phyloP scores from a whole-genome alignment of 2,329 filamentous ascomycete species.

The Talaromyces sp. region DNA sequence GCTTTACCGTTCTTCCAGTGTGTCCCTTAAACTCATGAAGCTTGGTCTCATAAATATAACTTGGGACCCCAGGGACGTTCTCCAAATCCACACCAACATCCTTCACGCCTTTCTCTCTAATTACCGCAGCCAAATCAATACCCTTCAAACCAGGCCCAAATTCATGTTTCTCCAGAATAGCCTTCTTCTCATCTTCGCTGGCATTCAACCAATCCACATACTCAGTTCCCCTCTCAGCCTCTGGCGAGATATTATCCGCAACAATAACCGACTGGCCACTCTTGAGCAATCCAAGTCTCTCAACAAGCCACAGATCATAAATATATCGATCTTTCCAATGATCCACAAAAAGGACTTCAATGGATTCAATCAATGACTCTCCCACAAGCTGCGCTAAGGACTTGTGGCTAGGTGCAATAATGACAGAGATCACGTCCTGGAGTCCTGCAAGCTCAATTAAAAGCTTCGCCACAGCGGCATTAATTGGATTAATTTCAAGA shows the following conservation, averaged over 20 bases:
- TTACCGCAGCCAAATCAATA: not conserved
- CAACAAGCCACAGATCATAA: not conserved
- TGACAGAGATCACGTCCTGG: not conserved
- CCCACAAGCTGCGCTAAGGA: not conserved
- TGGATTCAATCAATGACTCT: not conserved
- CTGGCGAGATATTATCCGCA: not conserved
- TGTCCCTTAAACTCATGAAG: not conserved
- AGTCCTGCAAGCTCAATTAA: not conserved
- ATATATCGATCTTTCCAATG: not conserved
- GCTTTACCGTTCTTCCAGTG: not conserved
- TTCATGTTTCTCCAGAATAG: not conserved
- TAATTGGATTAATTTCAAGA: not conserved
- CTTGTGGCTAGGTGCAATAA: not conserved
- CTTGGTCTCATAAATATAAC: not conserved
- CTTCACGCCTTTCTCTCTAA: not conserved
- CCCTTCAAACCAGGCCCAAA: not conserved
- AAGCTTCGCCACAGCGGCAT: not conserved
- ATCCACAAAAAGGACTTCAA: not conserved
- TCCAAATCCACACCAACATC: not conserved
- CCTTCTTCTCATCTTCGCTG: not conserved
- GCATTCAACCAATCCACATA: not conserved
- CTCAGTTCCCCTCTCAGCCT: not conserved
- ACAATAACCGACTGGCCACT: not conserved
- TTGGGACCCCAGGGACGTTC: not conserved
- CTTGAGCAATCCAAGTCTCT: not conserved